Evolutionary conservation across 306 rosid species (phyloP).

Genomic region (Canavalia gladiata): DNA sequence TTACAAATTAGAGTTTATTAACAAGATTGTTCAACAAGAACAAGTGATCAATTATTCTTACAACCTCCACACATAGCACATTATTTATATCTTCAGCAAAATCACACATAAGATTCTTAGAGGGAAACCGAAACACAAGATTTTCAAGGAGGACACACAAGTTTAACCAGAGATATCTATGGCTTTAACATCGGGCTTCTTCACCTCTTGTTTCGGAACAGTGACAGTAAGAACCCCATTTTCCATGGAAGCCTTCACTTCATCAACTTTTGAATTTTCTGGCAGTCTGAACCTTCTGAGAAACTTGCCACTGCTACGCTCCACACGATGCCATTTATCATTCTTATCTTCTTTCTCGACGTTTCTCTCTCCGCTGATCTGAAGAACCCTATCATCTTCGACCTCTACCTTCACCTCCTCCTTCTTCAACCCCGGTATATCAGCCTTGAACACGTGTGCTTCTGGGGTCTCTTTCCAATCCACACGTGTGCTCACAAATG

Average conservation of each 20-base stretch:
- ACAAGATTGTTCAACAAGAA: too few species aligned
- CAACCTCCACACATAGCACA: too few species aligned
- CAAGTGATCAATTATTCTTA: too few species aligned
- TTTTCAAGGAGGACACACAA: background rate
- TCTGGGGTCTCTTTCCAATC: slow-evolving; percentile 63
- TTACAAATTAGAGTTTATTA: too few species aligned
- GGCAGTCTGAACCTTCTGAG: slow-evolving; percentile 53
- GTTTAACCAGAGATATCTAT: slow-evolving; percentile 46
- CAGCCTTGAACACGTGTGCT: slow-evolving; percentile 58
- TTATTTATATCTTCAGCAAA: too few species aligned
- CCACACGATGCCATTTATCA: slow-evolving; percentile 50
- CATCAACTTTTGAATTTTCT: slow-evolving; percentile 39
- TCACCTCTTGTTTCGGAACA: slow-evolving; percentile 48
- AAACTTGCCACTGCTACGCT: slow-evolving; percentile 56
- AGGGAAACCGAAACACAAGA: too few species aligned
- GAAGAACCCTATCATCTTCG: slow-evolving; percentile 55
- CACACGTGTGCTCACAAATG: slow-evolving; percentile 40
- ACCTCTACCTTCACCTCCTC: slow-evolving; percentile 56
- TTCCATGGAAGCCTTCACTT: slow-evolving; percentile 54
- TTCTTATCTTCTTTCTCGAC: slow-evolving; percentile 57
- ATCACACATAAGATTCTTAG: too few species aligned
- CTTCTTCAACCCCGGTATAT: slow-evolving; percentile 51
- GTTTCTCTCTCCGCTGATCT: slow-evolving; percentile 53
- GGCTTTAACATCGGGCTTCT: slow-evolving; percentile 47
- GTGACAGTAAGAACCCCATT: slow-evolving; percentile 60